Evolutionary conservation across 139 green algal genomes (phyloP).

Genomic region (Coelastrella sp.): DNA sequence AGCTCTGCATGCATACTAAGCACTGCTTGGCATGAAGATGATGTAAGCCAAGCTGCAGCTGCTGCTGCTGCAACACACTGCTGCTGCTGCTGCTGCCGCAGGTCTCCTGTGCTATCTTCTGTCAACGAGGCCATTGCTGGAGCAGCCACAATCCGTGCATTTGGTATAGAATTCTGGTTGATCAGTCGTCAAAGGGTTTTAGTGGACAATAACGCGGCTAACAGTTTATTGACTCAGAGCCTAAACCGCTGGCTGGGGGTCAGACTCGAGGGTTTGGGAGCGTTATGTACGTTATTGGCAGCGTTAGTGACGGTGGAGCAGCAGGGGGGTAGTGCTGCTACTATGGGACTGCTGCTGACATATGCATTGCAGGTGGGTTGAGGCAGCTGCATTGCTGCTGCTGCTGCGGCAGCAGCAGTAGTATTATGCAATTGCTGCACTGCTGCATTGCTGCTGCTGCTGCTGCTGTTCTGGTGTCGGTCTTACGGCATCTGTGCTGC

Average conservation of each 20-base stretch:
- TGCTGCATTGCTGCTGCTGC: too few species aligned
- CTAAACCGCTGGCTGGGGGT: conserved; percentile 78
- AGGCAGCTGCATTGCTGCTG: background rate
- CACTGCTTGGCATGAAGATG: background rate
- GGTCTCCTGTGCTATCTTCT: conserved; percentile 82
- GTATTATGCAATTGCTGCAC: too few species aligned
- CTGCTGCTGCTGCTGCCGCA: conserved; percentile 29
- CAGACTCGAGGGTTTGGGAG: conserved; percentile 73
- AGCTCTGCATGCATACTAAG: too few species aligned
- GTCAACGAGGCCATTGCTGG: conserved; percentile 84
- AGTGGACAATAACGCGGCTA: conserved; percentile 61
- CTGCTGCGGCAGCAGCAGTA: too few species aligned
- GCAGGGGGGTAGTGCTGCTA: conserved; percentile 50
- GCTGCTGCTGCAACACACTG: background rate
- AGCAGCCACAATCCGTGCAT: conserved; percentile 76
- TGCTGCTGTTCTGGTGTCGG: too few species aligned
- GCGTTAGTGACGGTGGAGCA: conserved; percentile 75
- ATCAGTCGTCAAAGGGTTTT: conserved; percentile 48
- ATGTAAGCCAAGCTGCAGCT: background rate
- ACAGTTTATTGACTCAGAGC: conserved; percentile 65
- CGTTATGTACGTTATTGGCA: conserved; percentile 64
- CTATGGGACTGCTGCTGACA: conserved; percentile 67
- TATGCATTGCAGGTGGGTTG: conserved; percentile 65
- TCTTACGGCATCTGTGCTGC: too few species aligned
- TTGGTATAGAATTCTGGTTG: conserved; percentile 57